These are phyloP conservation scores for Cetraspora pellucida DNA, from an alignment of 192 early-diverging fungal genomes.

Conservation along the genomic window DNA sequence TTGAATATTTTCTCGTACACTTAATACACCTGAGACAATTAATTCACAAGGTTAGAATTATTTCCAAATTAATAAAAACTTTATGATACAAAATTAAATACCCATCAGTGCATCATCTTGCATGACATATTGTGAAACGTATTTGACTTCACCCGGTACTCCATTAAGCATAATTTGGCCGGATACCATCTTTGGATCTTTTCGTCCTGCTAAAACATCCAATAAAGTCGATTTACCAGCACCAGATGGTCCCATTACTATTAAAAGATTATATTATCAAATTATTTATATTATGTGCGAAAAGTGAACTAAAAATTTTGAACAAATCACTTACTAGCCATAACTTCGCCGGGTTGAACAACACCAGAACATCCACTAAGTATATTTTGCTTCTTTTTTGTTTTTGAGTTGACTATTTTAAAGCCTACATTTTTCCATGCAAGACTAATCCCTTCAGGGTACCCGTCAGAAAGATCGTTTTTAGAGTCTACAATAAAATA, in stretches of 20 bases:
- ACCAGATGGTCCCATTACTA: conserved; percentile 89
- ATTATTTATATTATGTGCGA: not conserved
- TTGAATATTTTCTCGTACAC: conserved; percentile 75
- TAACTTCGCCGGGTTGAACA: conserved; percentile 23
- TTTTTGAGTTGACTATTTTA: conserved; percentile 11
- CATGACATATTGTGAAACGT: conserved; percentile 31
- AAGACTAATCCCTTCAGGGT: not conserved
- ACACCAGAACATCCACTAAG: conserved; percentile 5
- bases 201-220: conserved; percentile 74
- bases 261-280: not conserved
- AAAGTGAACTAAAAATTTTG: not conserved
- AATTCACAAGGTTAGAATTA: not conserved
- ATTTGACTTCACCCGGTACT: conserved; percentile 32
- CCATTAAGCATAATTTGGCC: conserved; percentile 60
- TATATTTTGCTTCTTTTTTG: conserved; percentile 16
- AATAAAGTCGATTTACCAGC: conserved; percentile 92
- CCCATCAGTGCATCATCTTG: conserved; percentile 33
- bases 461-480: too few species aligned
- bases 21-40: conserved; percentile 38
- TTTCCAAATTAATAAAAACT: not conserved
- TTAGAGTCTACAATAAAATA: too few species aligned
- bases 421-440: conserved; percentile 17
- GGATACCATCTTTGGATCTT: conserved; percentile 55
- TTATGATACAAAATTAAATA: not conserved
- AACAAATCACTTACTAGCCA: conserved; percentile 25